A percentile compares a stretch with the other conserved stretches of the same genome.
Conservation (phyloP, 148 eudicot genomes). For the Gaultheria prostrata region DNA sequence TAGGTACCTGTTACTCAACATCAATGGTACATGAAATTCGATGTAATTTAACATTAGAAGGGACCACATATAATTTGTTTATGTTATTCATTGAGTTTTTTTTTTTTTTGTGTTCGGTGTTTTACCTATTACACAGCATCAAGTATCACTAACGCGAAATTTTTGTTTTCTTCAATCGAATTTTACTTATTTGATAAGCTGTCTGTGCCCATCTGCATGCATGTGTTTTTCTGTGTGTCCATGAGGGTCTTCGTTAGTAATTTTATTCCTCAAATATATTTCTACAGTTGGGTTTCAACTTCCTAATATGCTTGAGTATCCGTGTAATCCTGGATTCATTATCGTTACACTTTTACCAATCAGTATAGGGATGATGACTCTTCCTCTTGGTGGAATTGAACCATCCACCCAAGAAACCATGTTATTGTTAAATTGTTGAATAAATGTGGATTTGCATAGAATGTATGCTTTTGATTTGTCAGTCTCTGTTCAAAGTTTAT, state of each 20-base stretch:
- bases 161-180: not conserved
- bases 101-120: not conserved
- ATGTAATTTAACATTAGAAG: not conserved
- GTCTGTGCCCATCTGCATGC: not conserved
- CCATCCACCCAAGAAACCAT: not conserved
- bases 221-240: not conserved
- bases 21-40: not conserved
- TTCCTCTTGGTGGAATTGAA: not conserved
- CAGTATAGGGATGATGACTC: not conserved
- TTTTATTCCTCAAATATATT: not conserved
- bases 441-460: not conserved
- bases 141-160: not conserved
- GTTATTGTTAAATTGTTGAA: not conserved
- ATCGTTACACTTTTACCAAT: not conserved
- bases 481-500: not conserved
- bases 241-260: not conserved
- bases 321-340: not conserved
- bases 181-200: not conserved
- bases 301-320: not conserved
- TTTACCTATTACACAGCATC: not conserved
- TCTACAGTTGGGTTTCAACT: not conserved
- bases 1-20: not conserved
- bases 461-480: not conserved
- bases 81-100: not conserved
- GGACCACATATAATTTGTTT: not conserved